Conservation (phyloP, 108 stramenopile genomes). For the Aurantiochytrium sp. region DNA sequence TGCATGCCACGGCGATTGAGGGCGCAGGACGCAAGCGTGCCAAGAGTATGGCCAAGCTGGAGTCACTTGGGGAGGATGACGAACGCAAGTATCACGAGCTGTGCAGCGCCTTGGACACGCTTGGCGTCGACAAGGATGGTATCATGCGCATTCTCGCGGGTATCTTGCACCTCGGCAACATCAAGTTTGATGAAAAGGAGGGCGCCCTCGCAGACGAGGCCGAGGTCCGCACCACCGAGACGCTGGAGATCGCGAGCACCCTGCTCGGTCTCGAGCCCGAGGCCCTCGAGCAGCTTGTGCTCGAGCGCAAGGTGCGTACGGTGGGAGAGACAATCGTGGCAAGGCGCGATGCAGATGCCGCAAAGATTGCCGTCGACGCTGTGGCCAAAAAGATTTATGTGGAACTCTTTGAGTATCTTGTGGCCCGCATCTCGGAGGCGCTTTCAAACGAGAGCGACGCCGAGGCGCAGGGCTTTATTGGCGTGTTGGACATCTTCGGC, state of each 20-base stretch:
- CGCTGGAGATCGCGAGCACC: slow-evolving; percentile 55
- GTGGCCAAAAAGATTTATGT: slow-evolving; percentile 33
- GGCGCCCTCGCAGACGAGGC: neutral
- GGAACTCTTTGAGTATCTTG: slow-evolving; percentile 33
- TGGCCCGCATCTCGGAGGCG: slow-evolving; percentile 8
- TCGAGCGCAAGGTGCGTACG: slow-evolving; percentile 55
- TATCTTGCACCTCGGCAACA: slow-evolving; percentile 80
- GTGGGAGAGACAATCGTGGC: neutral
- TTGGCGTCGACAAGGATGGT: slow-evolving; percentile 21
- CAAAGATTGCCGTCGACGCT: slow-evolving; percentile 45
- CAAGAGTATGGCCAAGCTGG: neutral
- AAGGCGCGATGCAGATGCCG: neutral
- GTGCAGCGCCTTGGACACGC: neutral
- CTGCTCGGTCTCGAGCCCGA: slow-evolving; percentile 72
- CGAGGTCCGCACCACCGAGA: neutral
- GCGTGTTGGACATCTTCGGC: slow-evolving; percentile 32
- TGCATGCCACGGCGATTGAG: slow-evolving; percentile 12
- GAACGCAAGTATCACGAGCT: neutral
- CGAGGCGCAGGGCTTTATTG: slow-evolving; percentile 33
- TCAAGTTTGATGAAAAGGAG: slow-evolving; percentile 62
- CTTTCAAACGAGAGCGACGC: slow-evolving; percentile 23
- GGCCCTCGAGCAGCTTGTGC: slow-evolving; percentile 65
- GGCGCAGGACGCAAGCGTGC: neutral
- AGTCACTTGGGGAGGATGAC: slow-evolving; percentile 21
- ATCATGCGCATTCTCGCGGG: slow-evolving; percentile 71